Evolutionary conservation across 2,329 filamentous ascomycete species (phyloP).

Genomic region (Claviceps sorghi): DNA sequence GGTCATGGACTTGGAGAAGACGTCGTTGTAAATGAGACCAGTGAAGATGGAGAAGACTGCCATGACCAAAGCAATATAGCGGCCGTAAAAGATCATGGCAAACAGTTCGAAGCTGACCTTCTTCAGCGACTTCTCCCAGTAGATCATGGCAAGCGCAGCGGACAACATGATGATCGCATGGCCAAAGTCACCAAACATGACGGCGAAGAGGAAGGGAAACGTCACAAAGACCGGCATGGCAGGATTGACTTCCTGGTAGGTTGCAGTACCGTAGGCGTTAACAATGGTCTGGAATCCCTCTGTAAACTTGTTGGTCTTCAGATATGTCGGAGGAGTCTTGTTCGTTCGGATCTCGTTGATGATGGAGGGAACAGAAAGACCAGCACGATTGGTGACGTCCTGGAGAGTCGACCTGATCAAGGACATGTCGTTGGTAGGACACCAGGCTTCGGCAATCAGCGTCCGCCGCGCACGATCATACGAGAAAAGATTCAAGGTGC

Average conservation of each 20-base stretch:
- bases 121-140: conserved; percentile 84
- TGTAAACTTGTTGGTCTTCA: conserved; percentile 98
- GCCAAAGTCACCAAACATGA: conserved; percentile 99
- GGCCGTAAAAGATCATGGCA: conserved; percentile 96
- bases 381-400: conserved; percentile 91
- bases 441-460: conserved; percentile 95
- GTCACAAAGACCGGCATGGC: conserved; percentile 90
- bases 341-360: conserved; percentile 96
- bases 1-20: conserved; percentile 86
- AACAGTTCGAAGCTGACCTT: conserved; percentile 91
- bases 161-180: conserved; percentile 81
- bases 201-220: conserved; percentile 97
- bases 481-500: conserved; percentile 89
- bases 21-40: conserved; percentile 93
- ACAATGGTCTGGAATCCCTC: conserved; percentile 98
- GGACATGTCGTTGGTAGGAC: conserved; percentile 77
- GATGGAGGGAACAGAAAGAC: conserved; percentile 92
- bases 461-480: conserved; percentile 94
- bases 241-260: conserved; percentile 94
- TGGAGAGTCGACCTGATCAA: conserved; percentile 87
- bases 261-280: conserved; percentile 93
- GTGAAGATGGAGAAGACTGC: conserved; percentile 94
- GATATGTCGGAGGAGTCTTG: conserved; percentile 92
- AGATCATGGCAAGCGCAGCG: conserved; percentile 82
- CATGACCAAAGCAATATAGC: conserved; percentile 98